Conservation (phyloP, 1,284 basidiomycete species). For the Mrakiaceae sp. region DNA sequence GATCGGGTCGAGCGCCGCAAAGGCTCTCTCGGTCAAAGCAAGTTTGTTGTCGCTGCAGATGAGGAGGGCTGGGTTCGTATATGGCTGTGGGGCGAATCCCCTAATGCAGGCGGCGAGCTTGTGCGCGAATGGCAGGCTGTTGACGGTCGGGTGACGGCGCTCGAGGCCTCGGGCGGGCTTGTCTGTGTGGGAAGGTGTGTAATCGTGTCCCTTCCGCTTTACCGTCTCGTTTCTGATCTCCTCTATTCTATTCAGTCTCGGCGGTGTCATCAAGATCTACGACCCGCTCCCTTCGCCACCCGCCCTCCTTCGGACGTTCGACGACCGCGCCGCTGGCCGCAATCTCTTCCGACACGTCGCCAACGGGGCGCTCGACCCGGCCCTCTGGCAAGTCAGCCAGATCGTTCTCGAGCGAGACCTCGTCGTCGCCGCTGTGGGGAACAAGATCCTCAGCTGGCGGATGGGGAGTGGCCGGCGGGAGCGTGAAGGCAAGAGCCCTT, state of each 20-base stretch:
- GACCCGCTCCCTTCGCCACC: constrained; percentile 48
- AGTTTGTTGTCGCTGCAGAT: constrained; percentile 43
- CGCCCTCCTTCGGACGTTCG: constrained; percentile 45
- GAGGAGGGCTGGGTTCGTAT: constrained; percentile 39
- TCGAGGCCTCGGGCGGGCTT: constrained; percentile 49
- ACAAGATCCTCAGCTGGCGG: constrained; percentile 56
- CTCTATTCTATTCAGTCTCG: constrained; percentile 29
- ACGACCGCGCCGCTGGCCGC: constrained; percentile 11
- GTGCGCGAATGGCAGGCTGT: constrained; percentile 46
- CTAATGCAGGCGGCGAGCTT: constrained; percentile 21
- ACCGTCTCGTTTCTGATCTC: constrained; percentile 13
- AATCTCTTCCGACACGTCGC: constrained; percentile 36
- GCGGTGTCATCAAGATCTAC: constrained; percentile 53
- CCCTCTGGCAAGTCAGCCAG: constrained; percentile 45
- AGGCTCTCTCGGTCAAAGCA: constrained; percentile 12
- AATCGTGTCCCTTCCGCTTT: not conserved
- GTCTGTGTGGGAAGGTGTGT: constrained; percentile 47
- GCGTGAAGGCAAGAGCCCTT: constrained; percentile 22
- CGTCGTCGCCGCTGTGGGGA: constrained; percentile 52
- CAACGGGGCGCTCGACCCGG: constrained; percentile 34
- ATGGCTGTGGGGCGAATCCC: constrained; percentile 42
- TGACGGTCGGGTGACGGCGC: constrained; percentile 48
- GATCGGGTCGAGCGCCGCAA: constrained; percentile 3
- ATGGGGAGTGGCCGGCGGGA: constrained; percentile 39
- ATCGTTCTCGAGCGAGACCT: constrained; percentile 54